Evolutionary conservation across 331 rosid species (phyloP).

Genomic region (Rhamnella rubrinervis): DNA sequence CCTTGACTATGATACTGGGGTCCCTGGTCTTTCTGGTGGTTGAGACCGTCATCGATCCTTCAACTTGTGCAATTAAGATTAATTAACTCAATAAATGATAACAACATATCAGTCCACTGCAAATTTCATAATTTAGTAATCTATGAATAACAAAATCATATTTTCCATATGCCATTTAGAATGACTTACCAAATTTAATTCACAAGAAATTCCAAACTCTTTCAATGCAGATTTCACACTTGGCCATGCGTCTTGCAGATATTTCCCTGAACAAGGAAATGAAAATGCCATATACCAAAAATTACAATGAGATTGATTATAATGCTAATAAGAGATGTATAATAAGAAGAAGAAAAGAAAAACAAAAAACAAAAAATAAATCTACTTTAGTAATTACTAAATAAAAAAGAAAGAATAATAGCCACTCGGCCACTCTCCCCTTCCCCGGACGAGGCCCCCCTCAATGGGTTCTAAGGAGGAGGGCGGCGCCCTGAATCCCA

Average conservation of each 20-base stretch:
- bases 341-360: too few species aligned
- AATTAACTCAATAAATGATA: not conserved
- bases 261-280: constrained; percentile 49
- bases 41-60: constrained; percentile 91
- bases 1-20: constrained; percentile 79
- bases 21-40: constrained; percentile 86
- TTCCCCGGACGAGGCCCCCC: too few species aligned
- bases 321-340: too few species aligned
- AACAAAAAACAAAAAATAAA: too few species aligned
- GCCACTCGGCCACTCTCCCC: too few species aligned
- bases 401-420: too few species aligned
- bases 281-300: not conserved
- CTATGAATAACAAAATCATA: too few species aligned
- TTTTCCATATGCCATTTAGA: not conserved
- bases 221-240: constrained; percentile 58
- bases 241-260: constrained; percentile 84
- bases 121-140: not conserved
- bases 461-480: too few species aligned
- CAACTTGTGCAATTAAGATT: constrained; percentile 39
- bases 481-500: too few species aligned
- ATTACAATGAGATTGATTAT: too few species aligned
- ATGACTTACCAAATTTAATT: constrained; percentile 62
- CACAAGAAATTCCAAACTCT: constrained; percentile 51
- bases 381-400: too few species aligned
- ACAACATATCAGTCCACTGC: not conserved